Evolutionary conservation across 371 early-diverging fungal species (phyloP).

Genomic region (Mucor indicus): DNA sequence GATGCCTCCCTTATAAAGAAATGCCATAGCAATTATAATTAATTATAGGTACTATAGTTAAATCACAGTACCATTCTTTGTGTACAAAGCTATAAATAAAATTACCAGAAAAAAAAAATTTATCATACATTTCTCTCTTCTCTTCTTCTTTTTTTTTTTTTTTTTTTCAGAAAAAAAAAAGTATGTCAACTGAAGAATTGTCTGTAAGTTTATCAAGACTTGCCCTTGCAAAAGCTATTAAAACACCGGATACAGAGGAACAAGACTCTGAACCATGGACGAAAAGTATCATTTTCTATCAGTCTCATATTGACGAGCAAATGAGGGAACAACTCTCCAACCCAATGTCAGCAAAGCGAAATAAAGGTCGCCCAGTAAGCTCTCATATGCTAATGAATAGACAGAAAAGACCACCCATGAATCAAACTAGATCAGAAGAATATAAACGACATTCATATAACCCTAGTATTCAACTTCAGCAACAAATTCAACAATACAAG

Average conservation of each 20-base stretch:
- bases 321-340: constrained; percentile 30
- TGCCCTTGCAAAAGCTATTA: constrained; percentile 49
- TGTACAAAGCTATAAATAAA: no score
- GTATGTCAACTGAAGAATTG: constrained; percentile 44
- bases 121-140: no score
- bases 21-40: no score
- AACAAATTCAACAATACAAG: neutral
- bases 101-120: no score
- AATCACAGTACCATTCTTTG: no score
- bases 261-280: constrained; percentile 36
- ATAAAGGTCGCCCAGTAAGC: constrained; percentile 3
- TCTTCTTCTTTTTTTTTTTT: no score
- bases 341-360: constrained; percentile 17
- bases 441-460: neutral
- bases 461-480: no score
- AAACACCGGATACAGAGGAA: constrained; percentile 43
- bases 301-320: constrained; percentile 35
- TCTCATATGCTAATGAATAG: constrained; percentile 1
- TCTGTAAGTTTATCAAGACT: constrained; percentile 44
- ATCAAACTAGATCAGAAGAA: constrained; percentile 15
- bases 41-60: no score
- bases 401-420: constrained; percentile 7
- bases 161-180: no score
- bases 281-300: constrained; percentile 48
- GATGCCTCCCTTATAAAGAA: no score